phyloP scores from a whole-genome alignment of 805 yeast species.

The Cyberlindnera euphorbiiphila region DNA sequence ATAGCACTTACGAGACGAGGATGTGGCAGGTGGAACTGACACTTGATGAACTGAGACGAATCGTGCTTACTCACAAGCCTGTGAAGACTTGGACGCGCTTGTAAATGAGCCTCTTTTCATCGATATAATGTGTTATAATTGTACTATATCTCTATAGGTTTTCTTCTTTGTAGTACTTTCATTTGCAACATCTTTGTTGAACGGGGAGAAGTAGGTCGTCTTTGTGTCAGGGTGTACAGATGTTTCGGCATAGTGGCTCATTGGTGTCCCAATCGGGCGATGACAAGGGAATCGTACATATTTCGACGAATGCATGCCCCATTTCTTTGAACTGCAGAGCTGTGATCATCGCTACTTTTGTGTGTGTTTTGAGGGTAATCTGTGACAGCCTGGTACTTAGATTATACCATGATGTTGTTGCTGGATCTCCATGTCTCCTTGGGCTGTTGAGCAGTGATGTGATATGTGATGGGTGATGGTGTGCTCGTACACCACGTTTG shows the following conservation, averaged over 20 bases:
- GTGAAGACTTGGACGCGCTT: constrained; percentile 28
- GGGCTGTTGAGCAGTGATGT: no score
- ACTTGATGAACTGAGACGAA: constrained; percentile 25
- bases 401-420: no score
- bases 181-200: no score
- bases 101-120: constrained; percentile 7
- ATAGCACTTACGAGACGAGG: constrained; percentile 22
- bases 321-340: no score
- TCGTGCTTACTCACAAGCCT: constrained; percentile 14
- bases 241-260: constrained; percentile 4
- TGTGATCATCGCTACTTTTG: no score
- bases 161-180: neutral
- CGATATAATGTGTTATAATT: no score
- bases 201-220: no score
- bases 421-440: no score
- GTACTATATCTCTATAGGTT: neutral
- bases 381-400: no score
- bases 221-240: neutral
- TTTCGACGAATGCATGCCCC: neutral
- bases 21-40: constrained; percentile 28
- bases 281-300: constrained; percentile 13
- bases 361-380: no score
- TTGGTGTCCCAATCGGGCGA: constrained; percentile 23
- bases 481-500: no score
- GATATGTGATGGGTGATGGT: no score